Evolutionary conservation across 768 basidiomycete genomes (phyloP).

Genomic region (Collybia nuda): DNA sequence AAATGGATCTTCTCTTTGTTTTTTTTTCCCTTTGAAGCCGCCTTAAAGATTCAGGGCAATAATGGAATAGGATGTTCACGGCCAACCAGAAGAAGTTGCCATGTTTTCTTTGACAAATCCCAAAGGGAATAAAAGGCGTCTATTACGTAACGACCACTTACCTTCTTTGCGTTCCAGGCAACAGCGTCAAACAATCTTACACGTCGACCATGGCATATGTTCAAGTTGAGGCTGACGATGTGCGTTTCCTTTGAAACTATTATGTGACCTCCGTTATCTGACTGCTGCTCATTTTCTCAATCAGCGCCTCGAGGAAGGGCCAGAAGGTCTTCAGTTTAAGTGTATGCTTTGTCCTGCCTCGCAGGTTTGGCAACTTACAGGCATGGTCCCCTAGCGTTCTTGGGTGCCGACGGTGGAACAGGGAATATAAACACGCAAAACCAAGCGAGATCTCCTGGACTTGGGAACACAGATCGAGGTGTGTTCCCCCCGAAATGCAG

Average conservation of each 20-base stretch:
- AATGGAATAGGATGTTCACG: too few relatives aligned
- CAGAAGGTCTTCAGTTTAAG: constrained; percentile 72
- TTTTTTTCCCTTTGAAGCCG: too few relatives aligned
- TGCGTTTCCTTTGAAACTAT: constrained; percentile 25
- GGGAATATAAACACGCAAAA: constrained; percentile 21
- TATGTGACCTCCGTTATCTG: neutral
- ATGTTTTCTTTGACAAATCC: too few relatives aligned
- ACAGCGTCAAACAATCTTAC: constrained; percentile 4
- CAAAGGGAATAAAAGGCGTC: too few relatives aligned
- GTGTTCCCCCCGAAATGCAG: constrained; percentile 11
- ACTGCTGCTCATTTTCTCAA: neutral
- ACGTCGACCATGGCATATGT: constrained; percentile 58
- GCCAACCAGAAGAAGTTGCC: too few relatives aligned
- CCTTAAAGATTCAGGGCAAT: too few relatives aligned
- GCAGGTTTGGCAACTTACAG: too few relatives aligned
- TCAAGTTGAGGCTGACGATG: constrained; percentile 70
- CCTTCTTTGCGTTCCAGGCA: neutral
- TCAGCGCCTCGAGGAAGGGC: constrained; percentile 64
- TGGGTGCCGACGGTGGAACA: constrained; percentile 41
- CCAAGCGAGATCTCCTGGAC: constrained; percentile 32
- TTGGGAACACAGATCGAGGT: constrained; percentile 57
- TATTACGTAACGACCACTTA: too few relatives aligned
- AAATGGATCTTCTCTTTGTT: too few relatives aligned
- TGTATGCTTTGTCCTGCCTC: constrained; percentile 31
- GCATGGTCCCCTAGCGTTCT: constrained; percentile 45